Base-by-base conservation (phyloP, 2,329 filamentous ascomycete genomes). In the Aureobasidium namibiae region DNA sequence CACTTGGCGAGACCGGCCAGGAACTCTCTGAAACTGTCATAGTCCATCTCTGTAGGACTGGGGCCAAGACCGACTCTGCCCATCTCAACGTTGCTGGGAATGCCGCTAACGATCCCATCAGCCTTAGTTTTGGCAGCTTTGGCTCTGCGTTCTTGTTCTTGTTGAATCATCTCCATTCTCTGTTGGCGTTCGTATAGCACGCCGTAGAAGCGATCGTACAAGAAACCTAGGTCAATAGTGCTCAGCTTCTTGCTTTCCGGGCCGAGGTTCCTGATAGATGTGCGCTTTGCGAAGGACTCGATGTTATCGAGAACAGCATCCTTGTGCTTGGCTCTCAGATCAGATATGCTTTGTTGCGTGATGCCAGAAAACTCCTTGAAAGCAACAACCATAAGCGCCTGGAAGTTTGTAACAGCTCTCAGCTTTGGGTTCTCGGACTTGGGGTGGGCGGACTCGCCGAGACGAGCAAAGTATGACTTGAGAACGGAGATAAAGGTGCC, bases 311-410 rank as follows among this genome's bases (percentile, higher is more conserved):
- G 79, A 33, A 99, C 94, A 0, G 89, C 87, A 68, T 94, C 90
- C 74, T 97, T 97, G 74, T 97, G 95, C 74, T 92, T 95, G 41
- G 89, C 80, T 23, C 94, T 86, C 69, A 95, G 82, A 65, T 97
- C 94, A 0, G 88, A 88, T 62, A 99, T 92, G 53, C 87, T 96
- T 69, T 85, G 87, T 70, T 99, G 92, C 0, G 94, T 99, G 65
- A 99, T 96, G 41, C 87, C 90, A 0, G 92, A 88, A 69, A 99
- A 99, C 69, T 99, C 94, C 67, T 96, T 97, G 76, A 99, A 99
- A 0, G 94, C 94, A 21, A 97, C 94, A 3, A 99, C 94, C 92
- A 99, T 97, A 60, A 99, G 82, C 72, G 97, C 94, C 68, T 99
- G 94, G 71, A 99, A 99, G 48, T 90, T 84, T 6, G 95, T 99